Base-by-base conservation (phyloP, 441 rosid species). In the Flueggea neowawraea region DNA sequence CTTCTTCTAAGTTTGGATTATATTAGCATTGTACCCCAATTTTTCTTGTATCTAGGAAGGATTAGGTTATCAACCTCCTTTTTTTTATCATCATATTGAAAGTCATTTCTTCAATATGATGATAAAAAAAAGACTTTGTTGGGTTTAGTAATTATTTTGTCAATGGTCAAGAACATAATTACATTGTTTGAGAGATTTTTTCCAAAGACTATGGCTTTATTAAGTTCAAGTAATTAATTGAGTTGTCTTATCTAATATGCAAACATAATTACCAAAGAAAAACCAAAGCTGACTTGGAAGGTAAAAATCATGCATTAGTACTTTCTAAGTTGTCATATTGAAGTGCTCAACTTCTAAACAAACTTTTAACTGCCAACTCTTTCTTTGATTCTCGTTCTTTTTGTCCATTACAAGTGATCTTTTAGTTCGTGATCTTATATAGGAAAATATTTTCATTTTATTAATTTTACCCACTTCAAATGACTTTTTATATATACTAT, bases 131-230 rank as follows among this genome's bases (percentile, higher is more conserved):
- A n/a, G n/a, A n/a, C 65, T 49, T 70, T 57, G 70, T 75, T 52
- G n/a, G n/a, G n/a, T 60, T 69, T 61, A 48, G 8, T 43, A 43
- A 43, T 43, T 65, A 57, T 64, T 72, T 70, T 63, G 28, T 75
- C 74, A 72, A 63, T 75, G 78, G 77, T 78, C 80, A 78, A 71
- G 57, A 58, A 39, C 73, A 77, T 68, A 58, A 75, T 77, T 69
- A 60, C 60, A 11, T 43, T 6, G 10, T 43, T 52, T 13, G 54
- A 65, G 68, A 65, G 75, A 66, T 67, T 70, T 73, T 69, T 66
- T 73, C 80, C 80, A 68, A 59, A 31, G 57, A 77, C 68, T 62
- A n/a, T 71, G 80, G 82, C 84, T 72, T 75, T 77, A 64, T 15
- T 31, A 64, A 51, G 71, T 59, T 60, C 31, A 43, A 53, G 8